Evolutionary conservation across 192 early-diverging fungal genomes (phyloP), one percentile per base, ranked within the genome.

Genomic region (Gryganskiella cystojenkinii): DNA sequence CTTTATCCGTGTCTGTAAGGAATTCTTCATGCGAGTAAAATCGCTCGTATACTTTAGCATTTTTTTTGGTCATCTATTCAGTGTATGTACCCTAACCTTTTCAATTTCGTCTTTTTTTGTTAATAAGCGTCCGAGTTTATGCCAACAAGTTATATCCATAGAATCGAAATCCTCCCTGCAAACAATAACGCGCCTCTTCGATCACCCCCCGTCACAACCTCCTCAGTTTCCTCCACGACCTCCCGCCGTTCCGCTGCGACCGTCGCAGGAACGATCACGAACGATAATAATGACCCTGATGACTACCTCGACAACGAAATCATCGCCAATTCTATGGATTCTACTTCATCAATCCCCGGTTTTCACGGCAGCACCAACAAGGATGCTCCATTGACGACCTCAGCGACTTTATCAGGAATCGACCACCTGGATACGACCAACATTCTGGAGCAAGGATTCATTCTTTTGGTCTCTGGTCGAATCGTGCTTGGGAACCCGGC

Each of bases 401-500:
- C 59, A 11, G 1, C 57, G 13, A 15, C 27, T 3, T 44, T 53
- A n/a, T 24, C 33, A 13, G n/a, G 22, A 22, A n/a, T 45, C 8
- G 71, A 75, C 22, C 50, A 55, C 8, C 53, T 78, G 35, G 58
- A 67, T 17, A 62, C 49, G 28, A 74, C 52, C 7, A 20, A 70
- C 22, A 73, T 79, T 45, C 27, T 82, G 3, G 67, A 70, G n/a
- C 46, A 61, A 34, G 46, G 71, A 2, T 70, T 61, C 11, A 78
- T 88, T 27, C 64, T 88, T 1, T 44, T 88, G 33, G 74, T 83
- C 2, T 73, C 74, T 30, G 87, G 87, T 0, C 55, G 63, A 2
- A 61, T 88, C 9, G 71, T 83, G 19, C 61, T 88, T 1, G 64
- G 67, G 11, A 52, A 20, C n/a, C 58, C 63, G 4, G 44, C 55